These are phyloP conservation scores for Salix caprea DNA, from an alignment of 345 rosid genomes.

Conservation along the genomic window DNA sequence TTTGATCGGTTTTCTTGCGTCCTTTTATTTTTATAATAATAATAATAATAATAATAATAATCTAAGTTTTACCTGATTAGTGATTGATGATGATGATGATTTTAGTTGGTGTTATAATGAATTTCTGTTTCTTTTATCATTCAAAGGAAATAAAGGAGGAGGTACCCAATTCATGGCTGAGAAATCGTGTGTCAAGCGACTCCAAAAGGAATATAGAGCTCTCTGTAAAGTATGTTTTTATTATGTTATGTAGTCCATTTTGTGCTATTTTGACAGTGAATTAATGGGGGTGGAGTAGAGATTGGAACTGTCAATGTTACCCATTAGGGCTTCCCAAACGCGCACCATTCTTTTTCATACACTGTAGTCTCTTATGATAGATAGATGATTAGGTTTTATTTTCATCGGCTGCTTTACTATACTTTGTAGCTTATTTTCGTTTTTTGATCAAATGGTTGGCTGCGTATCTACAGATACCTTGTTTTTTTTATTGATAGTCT, in stretches of 20 bases:
- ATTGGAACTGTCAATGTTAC: neutral
- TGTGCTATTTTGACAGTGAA: neutral
- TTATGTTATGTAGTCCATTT: neutral
- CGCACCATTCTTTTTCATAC: neutral
- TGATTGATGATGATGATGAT: neutral
- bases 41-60: too few species aligned
- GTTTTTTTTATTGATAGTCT: neutral
- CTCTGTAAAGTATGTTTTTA: constrained; percentile 71
- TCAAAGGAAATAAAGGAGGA: neutral
- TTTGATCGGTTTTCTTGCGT: too few species aligned
- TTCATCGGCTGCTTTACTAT: neutral
- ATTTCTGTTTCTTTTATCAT: too few species aligned
- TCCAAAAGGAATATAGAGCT: constrained; percentile 94
- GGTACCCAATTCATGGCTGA: constrained; percentile 60
- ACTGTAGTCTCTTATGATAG: neutral
- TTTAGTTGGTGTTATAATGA: too few species aligned
- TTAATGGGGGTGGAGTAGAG: neutral
- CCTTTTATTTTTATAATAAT: too few species aligned
- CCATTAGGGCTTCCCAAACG: neutral
- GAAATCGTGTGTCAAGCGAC: constrained; percentile 85
- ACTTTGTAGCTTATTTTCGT: neutral
- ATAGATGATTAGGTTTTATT: neutral
- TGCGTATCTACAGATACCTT: neutral
- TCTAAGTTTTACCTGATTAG: neutral
- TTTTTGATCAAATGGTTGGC: neutral